Evolutionary conservation across 768 basidiomycete genomes (phyloP).

Genomic region (Leccinellum albellum): DNA sequence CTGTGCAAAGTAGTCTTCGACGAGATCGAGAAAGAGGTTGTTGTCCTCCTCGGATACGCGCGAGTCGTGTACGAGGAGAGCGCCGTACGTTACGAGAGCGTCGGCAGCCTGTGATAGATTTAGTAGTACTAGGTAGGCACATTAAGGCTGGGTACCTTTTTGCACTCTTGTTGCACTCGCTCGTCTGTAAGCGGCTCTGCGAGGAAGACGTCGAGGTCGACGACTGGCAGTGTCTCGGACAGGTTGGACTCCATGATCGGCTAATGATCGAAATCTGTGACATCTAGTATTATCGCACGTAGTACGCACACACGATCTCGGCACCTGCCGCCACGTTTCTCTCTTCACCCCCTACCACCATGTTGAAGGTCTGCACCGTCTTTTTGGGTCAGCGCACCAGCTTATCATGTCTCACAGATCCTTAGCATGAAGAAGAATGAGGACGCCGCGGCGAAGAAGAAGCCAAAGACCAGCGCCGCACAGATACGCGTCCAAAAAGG

Average conservation of each 20-base stretch:
- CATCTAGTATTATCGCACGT: too few relatives aligned
- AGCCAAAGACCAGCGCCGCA: conserved; percentile 97
- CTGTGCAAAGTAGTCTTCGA: conserved; percentile 93
- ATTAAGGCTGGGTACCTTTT: conserved; percentile 42
- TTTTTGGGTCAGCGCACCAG: neutral
- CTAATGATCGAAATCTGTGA: neutral
- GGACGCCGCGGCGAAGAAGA: conserved; percentile 95
- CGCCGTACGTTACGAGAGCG: conserved; percentile 80
- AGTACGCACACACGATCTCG: conserved; percentile 10
- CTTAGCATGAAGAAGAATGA: conserved; percentile 99
- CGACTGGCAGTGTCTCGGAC: conserved; percentile 57
- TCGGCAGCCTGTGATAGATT: conserved; percentile 60
- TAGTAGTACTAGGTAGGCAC: neutral
- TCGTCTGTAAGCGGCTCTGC: conserved; percentile 42
- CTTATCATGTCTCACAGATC: conserved; percentile 53
- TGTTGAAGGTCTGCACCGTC: conserved; percentile 41
- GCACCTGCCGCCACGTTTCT: conserved; percentile 31
- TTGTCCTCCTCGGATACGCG: conserved; percentile 84
- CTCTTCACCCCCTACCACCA: conserved; percentile 23
- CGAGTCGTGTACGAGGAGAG: conserved; percentile 80
- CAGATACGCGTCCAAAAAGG: conserved; percentile 99
- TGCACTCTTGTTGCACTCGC: conserved; percentile 56
- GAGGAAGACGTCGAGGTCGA: conserved; percentile 75
- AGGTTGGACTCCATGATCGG: conserved; percentile 37
- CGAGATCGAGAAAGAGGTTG: conserved; percentile 73